Base-by-base conservation (phyloP, 2,329 filamentous ascomycete species). In the Dactylellina leptospora region DNA sequence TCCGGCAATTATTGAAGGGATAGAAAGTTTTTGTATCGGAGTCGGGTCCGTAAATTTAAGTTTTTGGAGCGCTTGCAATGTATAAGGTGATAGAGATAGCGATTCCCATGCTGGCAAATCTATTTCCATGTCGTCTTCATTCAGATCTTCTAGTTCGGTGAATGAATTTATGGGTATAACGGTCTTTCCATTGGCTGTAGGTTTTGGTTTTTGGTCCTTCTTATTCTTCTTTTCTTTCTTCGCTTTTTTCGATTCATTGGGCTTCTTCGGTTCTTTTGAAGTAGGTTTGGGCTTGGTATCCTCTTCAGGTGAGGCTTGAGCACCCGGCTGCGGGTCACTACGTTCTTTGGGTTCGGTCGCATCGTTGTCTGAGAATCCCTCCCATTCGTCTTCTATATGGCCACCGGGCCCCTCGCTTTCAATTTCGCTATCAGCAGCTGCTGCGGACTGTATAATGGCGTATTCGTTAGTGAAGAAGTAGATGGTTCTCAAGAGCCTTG, bases 1-100 rank as follows among this genome's bases (percentile, higher is more conserved):
- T 0, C 93, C 93, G 4, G 87, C 86, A 18, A 93, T 79, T 47
- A 97, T 90, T 58, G 90, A 85, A 0, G 95, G 93, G 76, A 99
- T 96, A 0, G 91, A 84, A 30, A 87, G 84, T 18, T 84, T 81
- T 79, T 99, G 95, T 66, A 99, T 96, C 0, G 85, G 81, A 0
- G 93, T 97, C 0, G 95, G 95, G 68, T 86, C 88, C 3, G 85
- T 78, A 78, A 97, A 97, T 66, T 89, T 90, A 73, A 97, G 83
- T 75, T 88, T 90, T 1, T 91, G 88, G 28, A 99, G 82, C 13
- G 91, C 87, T 1, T 88, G 87, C 16, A 96, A 82, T 0, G 90
- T 85, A 54, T 86, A 84, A 0, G 89, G 83, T 0, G 91, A 93
- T 1, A 99, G 82, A 3, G 88, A 85, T 33, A 99, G 81, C 5